Evolutionary conservation across 306 rosid species (phyloP).

Genomic region (Prunus armeniaca): DNA sequence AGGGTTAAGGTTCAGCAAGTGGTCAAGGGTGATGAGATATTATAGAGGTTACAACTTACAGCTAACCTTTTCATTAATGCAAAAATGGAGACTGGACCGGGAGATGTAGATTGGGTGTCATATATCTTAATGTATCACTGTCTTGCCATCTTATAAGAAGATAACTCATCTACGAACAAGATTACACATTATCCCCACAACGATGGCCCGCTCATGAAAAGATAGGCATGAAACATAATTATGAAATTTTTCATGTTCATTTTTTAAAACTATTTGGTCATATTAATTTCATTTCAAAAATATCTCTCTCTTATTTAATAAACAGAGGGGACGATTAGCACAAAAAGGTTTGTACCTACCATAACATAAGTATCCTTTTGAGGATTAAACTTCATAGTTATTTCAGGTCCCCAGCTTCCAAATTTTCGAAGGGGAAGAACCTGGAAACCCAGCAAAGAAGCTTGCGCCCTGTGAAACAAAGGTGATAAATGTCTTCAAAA

Average conservation of each 20-base stretch:
- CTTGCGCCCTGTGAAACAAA: constrained; percentile 58
- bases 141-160: not conserved
- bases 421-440: constrained; percentile 88
- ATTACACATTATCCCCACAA: not conserved
- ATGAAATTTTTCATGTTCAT: not conserved
- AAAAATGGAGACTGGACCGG: not conserved
- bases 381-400: constrained; percentile 61
- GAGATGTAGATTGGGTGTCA: not conserved
- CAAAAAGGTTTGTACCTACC: constrained; percentile 42
- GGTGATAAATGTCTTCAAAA: constrained; percentile 13
- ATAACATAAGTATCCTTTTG: constrained; percentile 77
- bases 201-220: not conserved
- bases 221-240: not conserved
- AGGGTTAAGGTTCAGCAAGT: not conserved
- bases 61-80: not conserved
- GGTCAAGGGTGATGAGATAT: not conserved
- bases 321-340: not conserved
- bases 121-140: not conserved
- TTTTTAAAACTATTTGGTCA: not conserved
- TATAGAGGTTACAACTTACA: not conserved
- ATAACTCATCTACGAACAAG: not conserved
- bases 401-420: constrained; percentile 93
- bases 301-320: not conserved
- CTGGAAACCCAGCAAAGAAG: constrained; percentile 79
- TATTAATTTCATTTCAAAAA: not conserved